Percentiles rank a stretch among this genome's conserved stretches.
phyloP scores from a whole-genome alignment of 306 rosid species.

The Mucuna pruriens region DNA sequence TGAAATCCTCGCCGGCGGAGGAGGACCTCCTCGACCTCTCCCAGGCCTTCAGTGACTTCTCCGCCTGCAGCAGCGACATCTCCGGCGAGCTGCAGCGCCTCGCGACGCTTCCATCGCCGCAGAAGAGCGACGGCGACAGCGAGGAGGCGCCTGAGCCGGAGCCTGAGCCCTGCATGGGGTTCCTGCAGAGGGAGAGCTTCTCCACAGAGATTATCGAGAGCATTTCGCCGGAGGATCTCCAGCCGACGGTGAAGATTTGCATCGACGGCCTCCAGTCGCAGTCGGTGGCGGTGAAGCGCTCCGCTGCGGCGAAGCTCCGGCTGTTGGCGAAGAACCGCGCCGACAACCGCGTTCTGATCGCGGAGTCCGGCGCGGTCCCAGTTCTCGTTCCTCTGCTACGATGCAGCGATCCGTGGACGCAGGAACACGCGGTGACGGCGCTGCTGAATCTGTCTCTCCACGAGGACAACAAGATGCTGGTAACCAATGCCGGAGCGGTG shows the following conservation, averaged over 20 bases:
- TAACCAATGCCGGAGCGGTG: constrained; percentile 83
- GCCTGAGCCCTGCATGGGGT: constrained; percentile 86
- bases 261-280: constrained; percentile 77
- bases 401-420: constrained; percentile 90
- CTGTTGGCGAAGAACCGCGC: constrained; percentile 90
- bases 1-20: constrained; percentile 43
- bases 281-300: constrained; percentile 81
- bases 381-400: constrained; percentile 88
- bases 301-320: constrained; percentile 93
- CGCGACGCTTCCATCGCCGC: constrained; percentile 68
- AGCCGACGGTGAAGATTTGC: constrained; percentile 95
- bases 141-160: constrained; percentile 38
- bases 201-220: constrained; percentile 96
- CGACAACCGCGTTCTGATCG: constrained; percentile 81
- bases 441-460: constrained; percentile 81
- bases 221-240: constrained; percentile 98
- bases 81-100: constrained; percentile 91
- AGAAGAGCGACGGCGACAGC: constrained; percentile 18
- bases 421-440: constrained; percentile 95
- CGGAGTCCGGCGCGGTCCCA: constrained; percentile 93
- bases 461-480: constrained; percentile 72
- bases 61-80: constrained; percentile 92
- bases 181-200: constrained; percentile 82
- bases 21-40: constrained; percentile 86
- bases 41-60: constrained; percentile 84